A percentile compares a stretch with the other conserved stretches of the same genome.
Evolutionary conservation across 1,139 yeast genomes (phyloP).

Genomic region (Debaryomycetaceae sp.): DNA sequence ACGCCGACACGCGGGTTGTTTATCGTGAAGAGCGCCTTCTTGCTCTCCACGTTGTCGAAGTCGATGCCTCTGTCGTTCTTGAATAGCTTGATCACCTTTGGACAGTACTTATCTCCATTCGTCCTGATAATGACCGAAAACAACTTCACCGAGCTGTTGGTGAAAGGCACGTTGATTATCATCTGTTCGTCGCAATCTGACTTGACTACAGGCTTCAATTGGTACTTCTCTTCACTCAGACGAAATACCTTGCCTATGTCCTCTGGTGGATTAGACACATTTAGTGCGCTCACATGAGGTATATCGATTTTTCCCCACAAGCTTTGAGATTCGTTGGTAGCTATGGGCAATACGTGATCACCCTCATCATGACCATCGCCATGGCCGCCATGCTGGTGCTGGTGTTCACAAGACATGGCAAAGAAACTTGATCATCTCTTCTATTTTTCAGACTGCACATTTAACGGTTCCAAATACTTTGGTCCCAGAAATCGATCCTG

Average conservation of each 20-base stretch:
- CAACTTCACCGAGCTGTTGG: constrained; percentile 70
- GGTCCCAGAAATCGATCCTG: no score
- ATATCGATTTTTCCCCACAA: constrained; percentile 60
- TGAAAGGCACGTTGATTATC: constrained; percentile 67
- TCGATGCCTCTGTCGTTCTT: constrained; percentile 70
- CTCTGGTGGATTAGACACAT: constrained; percentile 50
- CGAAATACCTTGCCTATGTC: constrained; percentile 55
- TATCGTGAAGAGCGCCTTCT: constrained; percentile 50
- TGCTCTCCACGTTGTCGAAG: constrained; percentile 56
- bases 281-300: constrained; percentile 60
- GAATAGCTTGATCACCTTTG: constrained; percentile 64
- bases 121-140: constrained; percentile 72
- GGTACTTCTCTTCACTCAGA: constrained; percentile 35
- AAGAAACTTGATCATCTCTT: not conserved
- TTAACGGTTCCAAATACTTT: no score
- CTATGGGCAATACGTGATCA: constrained; percentile 59
- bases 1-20: constrained; percentile 65
- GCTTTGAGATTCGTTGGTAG: constrained; percentile 69
- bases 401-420: constrained; percentile 42
- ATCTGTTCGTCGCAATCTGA: constrained; percentile 85
- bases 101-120: constrained; percentile 61
- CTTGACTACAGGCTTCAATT: constrained; percentile 47
- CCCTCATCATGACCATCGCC: constrained; percentile 18
- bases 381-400: constrained; percentile 21
- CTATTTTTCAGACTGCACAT: not conserved